Percentiles rank a stretch among this genome's conserved stretches.
phyloP scores from a whole-genome alignment of 805 yeast genomes.

The Monosporozyma siamensis region DNA sequence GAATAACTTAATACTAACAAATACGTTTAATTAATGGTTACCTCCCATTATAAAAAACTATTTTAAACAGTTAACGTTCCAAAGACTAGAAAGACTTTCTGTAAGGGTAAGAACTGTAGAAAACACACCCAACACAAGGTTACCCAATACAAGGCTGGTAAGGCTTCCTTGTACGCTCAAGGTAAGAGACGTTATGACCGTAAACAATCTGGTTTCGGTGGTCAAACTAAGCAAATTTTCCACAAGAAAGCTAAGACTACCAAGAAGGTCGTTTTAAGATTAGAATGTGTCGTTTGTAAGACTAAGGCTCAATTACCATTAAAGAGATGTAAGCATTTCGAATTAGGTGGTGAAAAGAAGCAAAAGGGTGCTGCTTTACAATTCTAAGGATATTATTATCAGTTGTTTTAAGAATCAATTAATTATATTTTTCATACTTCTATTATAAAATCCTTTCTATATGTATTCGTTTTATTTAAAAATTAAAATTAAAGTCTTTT shows the following conservation, averaged over 20 bases:
- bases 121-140: slow-evolving; percentile 99
- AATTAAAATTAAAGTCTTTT: background rate
- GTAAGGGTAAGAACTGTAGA: slow-evolving; percentile 98
- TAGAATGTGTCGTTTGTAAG: slow-evolving; percentile 98
- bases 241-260: slow-evolving; percentile 99
- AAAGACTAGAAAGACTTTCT: slow-evolving; percentile 99
- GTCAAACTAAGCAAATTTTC: slow-evolving; percentile 99
- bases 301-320: slow-evolving; percentile 95
- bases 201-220: slow-evolving; percentile 99
- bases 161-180: slow-evolving; percentile 98
- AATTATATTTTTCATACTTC: background rate
- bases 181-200: slow-evolving; percentile 99
- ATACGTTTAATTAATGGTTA: too few relatives aligned
- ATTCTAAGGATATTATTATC: slow-evolving; percentile 49
- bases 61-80: slow-evolving; percentile 99
- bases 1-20: too few relatives aligned
- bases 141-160: slow-evolving; percentile 99
- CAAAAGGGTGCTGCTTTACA: slow-evolving; percentile 99
- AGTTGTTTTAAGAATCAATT: background rate
- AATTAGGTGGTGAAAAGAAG: slow-evolving; percentile 99
- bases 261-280: slow-evolving; percentile 98
- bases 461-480: slow-evolving; percentile 2
- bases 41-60: background rate
- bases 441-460: slow-evolving; percentile 2
- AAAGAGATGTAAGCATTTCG: slow-evolving; percentile 99